A percentile compares a stretch with the other conserved stretches of the same genome.
phyloP scores from a whole-genome alignment of 345 rosid genomes.

The Dimocarpus longan region DNA sequence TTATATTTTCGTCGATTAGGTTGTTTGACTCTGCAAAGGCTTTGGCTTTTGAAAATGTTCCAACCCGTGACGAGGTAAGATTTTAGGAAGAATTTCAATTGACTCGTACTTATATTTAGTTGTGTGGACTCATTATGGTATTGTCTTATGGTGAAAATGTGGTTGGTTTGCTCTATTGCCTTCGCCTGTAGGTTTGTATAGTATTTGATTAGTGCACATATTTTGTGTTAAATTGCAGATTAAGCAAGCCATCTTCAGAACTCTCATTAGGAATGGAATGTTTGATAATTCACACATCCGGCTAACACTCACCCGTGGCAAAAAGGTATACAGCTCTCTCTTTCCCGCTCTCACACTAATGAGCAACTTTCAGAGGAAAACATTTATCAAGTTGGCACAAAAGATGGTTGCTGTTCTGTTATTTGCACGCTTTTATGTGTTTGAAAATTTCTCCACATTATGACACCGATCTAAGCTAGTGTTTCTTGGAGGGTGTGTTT shows the following conservation, averaged over 20 bases:
- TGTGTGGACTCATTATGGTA: not conserved
- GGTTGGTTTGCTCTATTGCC: not conserved
- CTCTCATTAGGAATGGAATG: slow-evolving; percentile 83
- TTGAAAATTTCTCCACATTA: not conserved
- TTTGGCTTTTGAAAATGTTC: slow-evolving; percentile 79
- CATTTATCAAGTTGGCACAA: not conserved
- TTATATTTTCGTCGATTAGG: slow-evolving; percentile 39
- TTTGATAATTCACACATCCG: slow-evolving; percentile 84
- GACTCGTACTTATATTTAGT: not conserved
- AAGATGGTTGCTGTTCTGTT: not conserved
- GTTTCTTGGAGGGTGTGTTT: not conserved
- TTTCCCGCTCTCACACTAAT: slow-evolving; percentile 3
- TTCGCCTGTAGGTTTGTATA: not conserved
- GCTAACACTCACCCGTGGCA: slow-evolving; percentile 83
- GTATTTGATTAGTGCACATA: slow-evolving; percentile 13
- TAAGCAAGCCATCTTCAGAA: slow-evolving; percentile 81
- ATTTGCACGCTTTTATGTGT: not conserved
- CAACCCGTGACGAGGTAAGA: slow-evolving; percentile 70
- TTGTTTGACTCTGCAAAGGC: slow-evolving; percentile 89
- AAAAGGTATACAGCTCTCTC: slow-evolving; percentile 50
- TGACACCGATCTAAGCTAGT: not conserved
- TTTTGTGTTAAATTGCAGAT: slow-evolving; percentile 42
- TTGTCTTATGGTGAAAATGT: not conserved
- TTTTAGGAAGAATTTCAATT: slow-evolving; percentile 9
- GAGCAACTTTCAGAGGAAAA: not conserved